Base-by-base conservation (phyloP, 306 rosid species). In the Begonia masoniana region DNA sequence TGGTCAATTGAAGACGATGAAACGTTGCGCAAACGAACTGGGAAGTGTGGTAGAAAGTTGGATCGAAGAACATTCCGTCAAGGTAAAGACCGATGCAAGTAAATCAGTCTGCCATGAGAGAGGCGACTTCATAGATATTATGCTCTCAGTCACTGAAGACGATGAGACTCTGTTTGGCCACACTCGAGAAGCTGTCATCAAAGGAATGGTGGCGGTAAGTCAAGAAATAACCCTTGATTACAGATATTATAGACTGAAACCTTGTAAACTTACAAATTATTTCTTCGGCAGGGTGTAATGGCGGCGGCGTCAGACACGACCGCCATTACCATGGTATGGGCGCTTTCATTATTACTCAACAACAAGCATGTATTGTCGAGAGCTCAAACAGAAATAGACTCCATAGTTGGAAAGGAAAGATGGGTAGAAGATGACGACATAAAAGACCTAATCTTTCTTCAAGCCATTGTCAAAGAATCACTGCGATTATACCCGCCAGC, bases 61-160 rank as follows among this genome's bases (percentile, higher is more conserved):
- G 63, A 21, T 59, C 5, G 24, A 49, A 13, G 48, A 59, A 31
- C 63, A 59, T 49, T 21, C 3, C 24, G 24, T 21, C 24, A 21
- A 21, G 24, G 24, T 21, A 21, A 21, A 21, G 24, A 21, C 24
- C 24, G 24, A 21, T 21, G 24, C 24, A 59, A 59, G 63, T 13
- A 60, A 21, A 60, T 39, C 50, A 51, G 50, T 11, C 3, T 51
- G 43, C 10, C 19, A 15, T 21, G 31, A 8, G 49, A 14, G 49
- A 12, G 35, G 12, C 31, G 65, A 60, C 19, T 60, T 60, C 65
- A 60, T 60, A 50, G 65, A 60, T 41, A 13, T 19, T 1, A 60
- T 60, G 65, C 49, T 60, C 23, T 19, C 47, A 5, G 24, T 21
- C 24, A 14, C 52, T 31, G 26, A 51, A n/a, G 59, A 10, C 15